Evolutionary conservation across 163 green algal species (phyloP).

Genomic region (Chloroidium sp.): DNA sequence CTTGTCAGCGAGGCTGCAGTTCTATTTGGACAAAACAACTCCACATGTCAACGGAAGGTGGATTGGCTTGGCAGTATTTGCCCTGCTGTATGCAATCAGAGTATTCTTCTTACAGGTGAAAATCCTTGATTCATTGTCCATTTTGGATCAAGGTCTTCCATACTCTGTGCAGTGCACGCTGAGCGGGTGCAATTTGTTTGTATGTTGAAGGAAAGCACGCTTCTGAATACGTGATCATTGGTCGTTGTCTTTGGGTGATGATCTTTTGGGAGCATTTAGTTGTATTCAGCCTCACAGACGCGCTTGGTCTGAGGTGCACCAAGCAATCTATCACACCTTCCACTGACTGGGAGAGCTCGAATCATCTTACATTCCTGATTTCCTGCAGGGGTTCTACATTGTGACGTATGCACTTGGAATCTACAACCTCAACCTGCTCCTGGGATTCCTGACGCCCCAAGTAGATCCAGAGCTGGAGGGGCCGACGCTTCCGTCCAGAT

Average conservation of each 20-base stretch:
- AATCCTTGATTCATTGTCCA: too few species aligned
- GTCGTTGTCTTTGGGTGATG: too few species aligned
- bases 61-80: constrained; percentile 4
- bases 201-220: too few species aligned
- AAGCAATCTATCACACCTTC: not conserved
- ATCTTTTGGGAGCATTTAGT: not conserved
- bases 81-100: constrained; percentile 18
- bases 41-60: constrained; percentile 15
- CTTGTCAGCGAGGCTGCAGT: constrained; percentile 2
- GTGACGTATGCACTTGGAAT: constrained; percentile 97
- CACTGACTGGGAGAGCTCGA: not conserved
- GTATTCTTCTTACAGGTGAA: constrained; percentile 5
- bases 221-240: too few species aligned
- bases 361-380: not conserved
- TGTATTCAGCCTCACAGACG: constrained; percentile 25
- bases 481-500: constrained; percentile 83
- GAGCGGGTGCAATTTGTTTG: too few species aligned
- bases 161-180: too few species aligned
- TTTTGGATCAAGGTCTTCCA: too few species aligned
- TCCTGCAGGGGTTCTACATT: constrained; percentile 88
- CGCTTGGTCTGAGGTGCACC: not conserved
- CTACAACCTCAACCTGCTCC: constrained; percentile 96
- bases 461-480: constrained; percentile 84
- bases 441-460: constrained; percentile 91
- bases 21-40: constrained; percentile 24